Conservation (phyloP, 1,284 basidiomycete species). For the Phenoliferia sp. region DNA sequence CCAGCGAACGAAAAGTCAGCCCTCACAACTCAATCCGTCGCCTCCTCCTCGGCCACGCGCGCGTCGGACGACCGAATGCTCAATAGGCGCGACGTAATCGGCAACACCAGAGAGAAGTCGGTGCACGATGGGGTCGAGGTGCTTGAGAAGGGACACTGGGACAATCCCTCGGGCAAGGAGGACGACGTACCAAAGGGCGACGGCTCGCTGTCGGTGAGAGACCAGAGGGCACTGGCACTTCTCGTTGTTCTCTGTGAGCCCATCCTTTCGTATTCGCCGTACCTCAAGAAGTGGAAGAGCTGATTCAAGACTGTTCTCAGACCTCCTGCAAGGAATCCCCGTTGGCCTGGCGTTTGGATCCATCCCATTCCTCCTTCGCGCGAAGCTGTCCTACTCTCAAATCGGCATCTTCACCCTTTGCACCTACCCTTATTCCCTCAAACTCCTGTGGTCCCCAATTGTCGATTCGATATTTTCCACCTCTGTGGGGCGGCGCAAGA, state of each 20-base stretch:
- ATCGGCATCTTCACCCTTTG: constrained; percentile 90
- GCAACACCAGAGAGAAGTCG: neutral
- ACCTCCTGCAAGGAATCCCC: constrained; percentile 91
- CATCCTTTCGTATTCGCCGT: neutral
- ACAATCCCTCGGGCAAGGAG: neutral
- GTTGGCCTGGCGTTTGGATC: constrained; percentile 74
- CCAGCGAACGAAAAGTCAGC: neutral
- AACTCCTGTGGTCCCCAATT: constrained; percentile 95
- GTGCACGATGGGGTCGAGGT: neutral
- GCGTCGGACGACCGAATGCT: neutral
- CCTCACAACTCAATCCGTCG: neutral
- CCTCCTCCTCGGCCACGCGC: neutral
- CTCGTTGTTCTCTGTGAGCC: constrained; percentile 81
- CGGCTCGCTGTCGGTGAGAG: constrained; percentile 39
- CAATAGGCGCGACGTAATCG: neutral
- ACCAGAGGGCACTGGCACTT: constrained; percentile 79
- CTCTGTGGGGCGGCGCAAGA: constrained; percentile 83
- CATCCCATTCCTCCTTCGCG: constrained; percentile 90
- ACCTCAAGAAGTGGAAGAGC: neutral
- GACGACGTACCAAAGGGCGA: neutral
- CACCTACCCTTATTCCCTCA: constrained; percentile 95
- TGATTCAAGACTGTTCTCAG: constrained; percentile 44
- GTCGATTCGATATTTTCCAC: constrained; percentile 86
- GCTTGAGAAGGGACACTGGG: neutral
- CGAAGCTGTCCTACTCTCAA: constrained; percentile 93